Conservation (phyloP, 2,329 filamentous ascomycete genomes). For the Conoideocrella luteorostrata region DNA sequence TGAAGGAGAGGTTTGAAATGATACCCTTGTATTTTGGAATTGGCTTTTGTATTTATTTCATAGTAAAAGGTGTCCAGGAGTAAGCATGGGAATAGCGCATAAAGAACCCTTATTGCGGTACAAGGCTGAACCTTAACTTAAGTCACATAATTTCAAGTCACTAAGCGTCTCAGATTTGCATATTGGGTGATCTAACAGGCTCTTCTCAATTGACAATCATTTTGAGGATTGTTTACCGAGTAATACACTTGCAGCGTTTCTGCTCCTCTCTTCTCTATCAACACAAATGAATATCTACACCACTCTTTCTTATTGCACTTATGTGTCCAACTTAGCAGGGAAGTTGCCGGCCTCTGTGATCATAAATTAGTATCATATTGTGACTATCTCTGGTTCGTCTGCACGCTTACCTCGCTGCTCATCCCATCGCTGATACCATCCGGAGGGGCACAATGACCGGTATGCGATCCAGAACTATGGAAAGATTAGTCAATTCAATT, state of each 20-base stretch:
- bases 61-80: no score
- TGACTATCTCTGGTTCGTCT: neutral
- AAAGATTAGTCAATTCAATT: conserved; percentile 14
- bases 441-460: conserved; percentile 92
- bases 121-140: neutral
- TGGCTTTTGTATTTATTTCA: no score
- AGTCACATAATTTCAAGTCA: neutral
- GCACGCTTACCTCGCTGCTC: conserved; percentile 78
- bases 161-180: neutral
- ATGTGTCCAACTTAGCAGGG: conserved; percentile 58
- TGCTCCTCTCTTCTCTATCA: conserved; percentile 24
- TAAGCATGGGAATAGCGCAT: no score
- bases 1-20: conserved; percentile 1
- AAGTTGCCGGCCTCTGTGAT: conserved; percentile 59
- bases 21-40: neutral
- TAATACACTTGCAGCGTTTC: conserved; percentile 31
- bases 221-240: conserved; percentile 24
- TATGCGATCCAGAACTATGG: conserved; percentile 90
- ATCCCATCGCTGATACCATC: conserved; percentile 93
- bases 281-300: conserved; percentile 14
- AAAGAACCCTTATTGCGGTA: no score
- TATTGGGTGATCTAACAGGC: conserved; percentile 6
- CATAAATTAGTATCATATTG: conserved; percentile 17
- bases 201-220: conserved; percentile 14
- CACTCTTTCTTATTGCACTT: conserved; percentile 24